Evolutionary conservation across 257 asterid species (phyloP).

Genomic region (Avicennia marina): DNA sequence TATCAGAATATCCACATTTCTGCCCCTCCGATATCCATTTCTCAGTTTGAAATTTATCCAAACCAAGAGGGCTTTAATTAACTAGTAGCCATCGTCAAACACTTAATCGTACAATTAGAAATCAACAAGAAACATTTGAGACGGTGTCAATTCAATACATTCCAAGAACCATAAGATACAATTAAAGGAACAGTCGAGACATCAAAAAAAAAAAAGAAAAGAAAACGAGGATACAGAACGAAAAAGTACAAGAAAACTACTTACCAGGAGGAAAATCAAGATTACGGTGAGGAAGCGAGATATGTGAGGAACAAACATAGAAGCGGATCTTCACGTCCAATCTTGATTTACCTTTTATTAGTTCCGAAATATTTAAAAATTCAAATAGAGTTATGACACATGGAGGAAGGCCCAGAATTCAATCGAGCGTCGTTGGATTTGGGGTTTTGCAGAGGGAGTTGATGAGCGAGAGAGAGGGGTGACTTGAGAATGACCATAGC

Average conservation of each 20-base stretch:
- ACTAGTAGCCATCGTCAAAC: not conserved
- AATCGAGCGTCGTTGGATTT: slow-evolving; percentile 24
- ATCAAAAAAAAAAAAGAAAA: not conserved
- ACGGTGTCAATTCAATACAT: not conserved
- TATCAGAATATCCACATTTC: slow-evolving; percentile 6
- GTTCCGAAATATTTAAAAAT: not conserved
- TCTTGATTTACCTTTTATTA: slow-evolving; percentile 15
- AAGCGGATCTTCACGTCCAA: slow-evolving; percentile 37
- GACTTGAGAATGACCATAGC: slow-evolving; percentile 16
- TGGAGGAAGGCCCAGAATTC: slow-evolving; percentile 4
- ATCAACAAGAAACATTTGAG: slow-evolving; percentile 6
- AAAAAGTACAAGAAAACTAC: slow-evolving; percentile 10
- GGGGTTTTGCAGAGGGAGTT: slow-evolving; percentile 22
- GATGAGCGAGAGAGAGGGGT: not conserved
- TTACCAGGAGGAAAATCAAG: slow-evolving; percentile 33
- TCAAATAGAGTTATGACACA: not conserved
- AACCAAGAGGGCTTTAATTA: not conserved
- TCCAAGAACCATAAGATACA: not conserved
- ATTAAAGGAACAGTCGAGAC: not conserved
- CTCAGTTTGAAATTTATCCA: not conserved
- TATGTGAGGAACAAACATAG: slow-evolving; percentile 31
- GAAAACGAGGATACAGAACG: too few relatives aligned
- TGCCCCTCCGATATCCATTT: slow-evolving; percentile 2
- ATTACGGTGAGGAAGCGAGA: slow-evolving; percentile 25
- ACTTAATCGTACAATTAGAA: slow-evolving; percentile 6